A percentile compares a stretch with the other conserved stretches of the same genome.
These are phyloP conservation scores for Barnettozyma sucrosica DNA, from an alignment of 805 yeast genomes.

Conservation along the genomic window DNA sequence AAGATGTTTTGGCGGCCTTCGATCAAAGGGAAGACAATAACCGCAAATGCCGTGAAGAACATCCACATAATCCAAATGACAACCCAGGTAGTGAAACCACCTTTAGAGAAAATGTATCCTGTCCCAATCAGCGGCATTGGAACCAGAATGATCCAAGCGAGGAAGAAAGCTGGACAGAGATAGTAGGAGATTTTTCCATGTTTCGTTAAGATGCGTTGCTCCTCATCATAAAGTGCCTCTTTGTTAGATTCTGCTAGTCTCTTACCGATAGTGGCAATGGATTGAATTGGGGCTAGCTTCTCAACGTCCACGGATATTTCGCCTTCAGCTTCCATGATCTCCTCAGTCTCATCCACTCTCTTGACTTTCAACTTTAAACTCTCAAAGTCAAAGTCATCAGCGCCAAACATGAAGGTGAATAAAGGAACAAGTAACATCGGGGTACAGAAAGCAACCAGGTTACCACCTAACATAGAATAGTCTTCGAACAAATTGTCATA, in stretches of 20 bases:
- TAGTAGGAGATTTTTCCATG: slow-evolving; percentile 58
- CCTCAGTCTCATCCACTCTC: slow-evolving; percentile 69
- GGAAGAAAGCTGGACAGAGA: slow-evolving; percentile 54
- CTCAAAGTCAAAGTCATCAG: slow-evolving; percentile 72
- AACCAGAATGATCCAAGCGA: slow-evolving; percentile 69
- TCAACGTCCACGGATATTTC: slow-evolving; percentile 16
- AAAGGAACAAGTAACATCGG: slow-evolving; percentile 65
- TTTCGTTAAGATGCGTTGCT: slow-evolving; percentile 43
- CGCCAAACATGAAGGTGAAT: slow-evolving; percentile 60
- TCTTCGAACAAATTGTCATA: slow-evolving; percentile 67
- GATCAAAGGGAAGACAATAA: slow-evolving; percentile 62
- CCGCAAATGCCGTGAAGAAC: slow-evolving; percentile 58
- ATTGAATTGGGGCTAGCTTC: slow-evolving; percentile 27
- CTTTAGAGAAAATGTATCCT: slow-evolving; percentile 65
- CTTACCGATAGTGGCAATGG: slow-evolving; percentile 28
- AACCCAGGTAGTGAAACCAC: slow-evolving; percentile 87
- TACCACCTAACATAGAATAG: slow-evolving; percentile 85
- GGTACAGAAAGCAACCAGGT: slow-evolving; percentile 72
- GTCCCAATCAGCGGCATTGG: slow-evolving; percentile 95
- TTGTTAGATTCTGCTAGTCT: slow-evolving; percentile 22
- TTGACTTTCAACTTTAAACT: slow-evolving; percentile 46
- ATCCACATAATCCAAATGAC: slow-evolving; percentile 79
- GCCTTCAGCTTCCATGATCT: slow-evolving; percentile 42
- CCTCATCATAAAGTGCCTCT: slow-evolving; percentile 36
- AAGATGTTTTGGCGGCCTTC: slow-evolving; percentile 68